These are phyloP conservation scores for Acanthamoeba sp. DNA, from an alignment of 208 protist species.

Conservation along the genomic window DNA sequence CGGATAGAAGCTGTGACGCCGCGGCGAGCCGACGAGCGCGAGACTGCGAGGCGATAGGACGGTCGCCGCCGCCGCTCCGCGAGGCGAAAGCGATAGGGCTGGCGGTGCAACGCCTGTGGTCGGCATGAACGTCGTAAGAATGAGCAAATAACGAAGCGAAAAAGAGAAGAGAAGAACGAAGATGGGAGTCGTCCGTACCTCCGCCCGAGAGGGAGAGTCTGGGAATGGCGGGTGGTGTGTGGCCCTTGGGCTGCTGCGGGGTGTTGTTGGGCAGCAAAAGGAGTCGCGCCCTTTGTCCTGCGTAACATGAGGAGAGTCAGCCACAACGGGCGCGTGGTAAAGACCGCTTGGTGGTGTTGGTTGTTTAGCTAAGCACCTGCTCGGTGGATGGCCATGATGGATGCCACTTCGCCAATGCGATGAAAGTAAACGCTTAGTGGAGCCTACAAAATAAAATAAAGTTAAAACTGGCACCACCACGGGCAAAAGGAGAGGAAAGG, in stretches of 20 bases:
- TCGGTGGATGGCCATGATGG: conserved; percentile 22
- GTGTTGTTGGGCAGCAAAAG: conserved; percentile 11
- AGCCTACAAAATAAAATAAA: not conserved
- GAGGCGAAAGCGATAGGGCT: not conserved
- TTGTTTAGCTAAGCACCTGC: not conserved
- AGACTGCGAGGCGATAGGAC: not conserved
- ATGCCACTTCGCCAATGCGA: conserved; percentile 22
- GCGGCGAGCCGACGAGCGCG: not conserved
- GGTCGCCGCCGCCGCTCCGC: not conserved
- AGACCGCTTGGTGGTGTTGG: no score
- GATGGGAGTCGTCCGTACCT: no score
- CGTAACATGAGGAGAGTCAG: not conserved
- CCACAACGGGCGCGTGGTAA: no score
- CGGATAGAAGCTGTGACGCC: conserved; percentile 26
- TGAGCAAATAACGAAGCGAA: not conserved
- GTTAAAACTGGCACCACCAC: not conserved
- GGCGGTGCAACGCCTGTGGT: not conserved
- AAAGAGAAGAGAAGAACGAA: not conserved
- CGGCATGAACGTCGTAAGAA: not conserved
- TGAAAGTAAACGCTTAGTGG: conserved; percentile 22
- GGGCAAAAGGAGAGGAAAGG: not conserved
- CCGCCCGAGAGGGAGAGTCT: not conserved
- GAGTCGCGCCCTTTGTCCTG: conserved; percentile 6
- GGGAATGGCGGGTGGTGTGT: not conserved
- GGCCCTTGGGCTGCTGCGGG: not conserved